phyloP scores from a whole-genome alignment of 495 filamentous ascomycete genomes.

The Hypoxylon fuscum region DNA sequence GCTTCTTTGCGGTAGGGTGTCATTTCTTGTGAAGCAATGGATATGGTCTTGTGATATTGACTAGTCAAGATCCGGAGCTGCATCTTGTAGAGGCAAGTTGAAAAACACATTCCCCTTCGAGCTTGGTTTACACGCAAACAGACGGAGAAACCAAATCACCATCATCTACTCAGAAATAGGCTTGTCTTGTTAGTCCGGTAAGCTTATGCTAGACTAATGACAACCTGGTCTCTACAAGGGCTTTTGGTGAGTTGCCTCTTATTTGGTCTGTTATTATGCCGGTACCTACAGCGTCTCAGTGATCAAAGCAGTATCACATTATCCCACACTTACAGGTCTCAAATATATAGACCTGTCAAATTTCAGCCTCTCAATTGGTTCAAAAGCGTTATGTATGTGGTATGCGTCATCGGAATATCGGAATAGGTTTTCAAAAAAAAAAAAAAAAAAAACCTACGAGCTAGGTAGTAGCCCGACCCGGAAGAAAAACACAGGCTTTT shows the following conservation, averaged over 20 bases:
- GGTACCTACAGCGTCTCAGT: conserved; percentile 1
- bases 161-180: conserved; percentile 9
- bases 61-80: conserved; percentile 23
- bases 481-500: conserved; percentile 15
- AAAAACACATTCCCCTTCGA: conserved; percentile 40
- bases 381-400: background rate
- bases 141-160: conserved; percentile 19
- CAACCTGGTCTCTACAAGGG: conserved; percentile 8
- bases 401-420: conserved; percentile 6
- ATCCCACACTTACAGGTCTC: conserved; percentile 3
- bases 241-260: conserved; percentile 11
- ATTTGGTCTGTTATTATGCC: background rate
- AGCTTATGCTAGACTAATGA: conserved; percentile 8
- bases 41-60: conserved; percentile 22
- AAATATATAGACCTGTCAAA: background rate
- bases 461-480: conserved; percentile 19
- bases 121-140: conserved; percentile 18
- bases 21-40: conserved; percentile 31
- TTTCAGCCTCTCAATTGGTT: conserved; percentile 13
- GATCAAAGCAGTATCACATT: conserved; percentile 2
- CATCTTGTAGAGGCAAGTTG: conserved; percentile 33
- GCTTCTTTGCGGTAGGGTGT: conserved; percentile 19
- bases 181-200: conserved; percentile 1
- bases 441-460: conserved; percentile 4
- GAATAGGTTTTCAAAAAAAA: background rate